Percentiles rank a stretch among this genome's conserved stretches.
Evolutionary conservation across 306 rosid species (phyloP).

Genomic region (Oemleria cerasiformis): DNA sequence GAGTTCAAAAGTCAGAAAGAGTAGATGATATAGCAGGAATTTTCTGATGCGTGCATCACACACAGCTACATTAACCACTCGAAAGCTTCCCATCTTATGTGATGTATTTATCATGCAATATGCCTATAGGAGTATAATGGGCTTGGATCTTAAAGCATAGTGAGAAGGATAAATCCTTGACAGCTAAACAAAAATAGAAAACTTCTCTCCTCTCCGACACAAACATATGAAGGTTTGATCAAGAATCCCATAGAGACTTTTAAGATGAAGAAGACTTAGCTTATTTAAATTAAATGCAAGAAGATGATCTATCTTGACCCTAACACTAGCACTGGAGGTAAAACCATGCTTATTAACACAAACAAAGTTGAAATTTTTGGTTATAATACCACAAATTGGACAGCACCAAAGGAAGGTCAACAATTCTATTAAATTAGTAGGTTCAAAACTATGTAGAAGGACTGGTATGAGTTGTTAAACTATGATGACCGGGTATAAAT

Average conservation of each 20-base stretch:
- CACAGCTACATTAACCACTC: neutral
- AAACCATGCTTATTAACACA: neutral
- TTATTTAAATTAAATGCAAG: slow-evolving; percentile 1
- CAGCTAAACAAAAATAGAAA: neutral
- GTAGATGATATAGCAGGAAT: neutral
- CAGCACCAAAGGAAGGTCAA: neutral
- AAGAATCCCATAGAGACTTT: neutral
- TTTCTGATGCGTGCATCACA: neutral
- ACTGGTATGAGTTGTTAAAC: neutral
- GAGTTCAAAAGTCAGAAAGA: slow-evolving; percentile 20
- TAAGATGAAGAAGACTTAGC: neutral
- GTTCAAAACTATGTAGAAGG: neutral
- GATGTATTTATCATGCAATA: neutral
- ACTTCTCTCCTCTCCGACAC: neutral
- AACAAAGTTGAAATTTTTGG: neutral
- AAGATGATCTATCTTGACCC: neutral
- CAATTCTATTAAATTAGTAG: neutral
- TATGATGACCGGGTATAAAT: neutral
- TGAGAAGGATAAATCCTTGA: neutral
- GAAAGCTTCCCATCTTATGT: neutral
- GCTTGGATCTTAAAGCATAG: neutral
- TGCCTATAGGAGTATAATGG: neutral
- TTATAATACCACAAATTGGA: neutral
- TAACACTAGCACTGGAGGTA: neutral
- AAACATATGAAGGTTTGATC: neutral